Base-by-base conservation (phyloP, 306 rosid genomes). In the Quercus variabilis region DNA sequence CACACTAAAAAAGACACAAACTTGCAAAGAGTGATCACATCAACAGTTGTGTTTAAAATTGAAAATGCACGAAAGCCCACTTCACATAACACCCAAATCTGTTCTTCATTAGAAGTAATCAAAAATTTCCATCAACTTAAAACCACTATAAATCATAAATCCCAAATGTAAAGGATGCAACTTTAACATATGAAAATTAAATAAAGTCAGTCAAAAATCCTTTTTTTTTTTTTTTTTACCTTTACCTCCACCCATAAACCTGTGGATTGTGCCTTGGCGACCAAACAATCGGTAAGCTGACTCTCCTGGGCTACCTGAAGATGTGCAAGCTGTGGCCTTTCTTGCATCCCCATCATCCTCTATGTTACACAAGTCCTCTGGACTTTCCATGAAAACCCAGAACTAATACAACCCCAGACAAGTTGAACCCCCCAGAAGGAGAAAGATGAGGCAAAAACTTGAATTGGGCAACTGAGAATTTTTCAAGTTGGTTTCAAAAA, bases 281-380 rank as follows among this genome's bases (percentile, higher is more conserved):
- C 80, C 80, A 58, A 82, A 79, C 49, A 64, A 52, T 13, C 70
- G 83, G 38, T 67, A 41, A 49, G 68, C 82, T 73, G 82, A 60
- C 56, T 54, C 77, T 17, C 54, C 79, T 31, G 81, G 64, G 57
- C 54, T n/a, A 41, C 55, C 38, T n/a, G 79, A 58, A 30, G 89
- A 81, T 58, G 87, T 85, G 69, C 77, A 30, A 55, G 86, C 33
- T 69, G 71, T 6, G 46, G 82, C 74, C 72, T 80, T 82, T 67
- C 80, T 78, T 65, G 75, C 94, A 68, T 84, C 86, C 49, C 78
- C 89, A 20, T 90, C 91, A 57, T 73, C 84, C 46, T 88, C 94
- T 21, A 38, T 60, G 84, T 31, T 51, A 78, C 75, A 71, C 63
- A 82, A 69, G 38, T 71, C 76, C 25, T 74, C 86, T 55, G 78